phyloP scores from a whole-genome alignment of 2,329 filamentous ascomycete genomes.

The Aspergillus piperis region DNA sequence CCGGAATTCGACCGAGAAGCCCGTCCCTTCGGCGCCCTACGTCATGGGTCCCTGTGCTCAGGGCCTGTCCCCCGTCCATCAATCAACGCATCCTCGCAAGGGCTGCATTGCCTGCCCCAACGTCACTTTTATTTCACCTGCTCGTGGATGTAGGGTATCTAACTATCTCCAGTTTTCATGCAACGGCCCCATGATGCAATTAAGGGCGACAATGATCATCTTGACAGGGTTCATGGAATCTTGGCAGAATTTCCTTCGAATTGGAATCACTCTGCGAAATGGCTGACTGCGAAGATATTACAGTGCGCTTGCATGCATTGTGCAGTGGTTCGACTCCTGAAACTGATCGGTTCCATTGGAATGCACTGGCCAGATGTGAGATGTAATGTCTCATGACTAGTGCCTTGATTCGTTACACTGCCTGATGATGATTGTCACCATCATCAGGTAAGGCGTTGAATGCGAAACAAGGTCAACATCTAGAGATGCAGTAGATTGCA shows the following conservation, averaged over 20 bases:
- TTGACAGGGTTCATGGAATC: not conserved
- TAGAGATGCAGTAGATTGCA: not conserved
- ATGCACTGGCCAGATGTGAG: not conserved
- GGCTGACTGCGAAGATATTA: not conserved
- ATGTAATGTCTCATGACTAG: not conserved
- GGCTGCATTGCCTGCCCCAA: not conserved
- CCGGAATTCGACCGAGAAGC: not conserved
- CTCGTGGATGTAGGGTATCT: not conserved
- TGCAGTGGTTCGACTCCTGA: not conserved
- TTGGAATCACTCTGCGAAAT: not conserved
- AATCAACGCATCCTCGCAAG: not conserved
- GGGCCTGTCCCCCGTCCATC: not conserved
- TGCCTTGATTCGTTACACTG: not conserved
- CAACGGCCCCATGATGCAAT: slow-evolving; percentile 3
- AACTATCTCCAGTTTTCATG: not conserved
- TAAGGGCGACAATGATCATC: not conserved
- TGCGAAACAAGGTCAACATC: not conserved
- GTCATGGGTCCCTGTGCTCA: not conserved
- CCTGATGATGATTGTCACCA: not conserved
- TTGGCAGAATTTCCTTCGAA: not conserved
- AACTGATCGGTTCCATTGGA: not conserved
- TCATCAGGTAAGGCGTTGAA: not conserved
- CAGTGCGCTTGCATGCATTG: not conserved
- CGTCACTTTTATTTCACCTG: not conserved
- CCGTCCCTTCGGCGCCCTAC: not conserved